Evolutionary conservation across 2,329 filamentous ascomycete species (phyloP).

Genomic region (Claviceps maximensis): DNA sequence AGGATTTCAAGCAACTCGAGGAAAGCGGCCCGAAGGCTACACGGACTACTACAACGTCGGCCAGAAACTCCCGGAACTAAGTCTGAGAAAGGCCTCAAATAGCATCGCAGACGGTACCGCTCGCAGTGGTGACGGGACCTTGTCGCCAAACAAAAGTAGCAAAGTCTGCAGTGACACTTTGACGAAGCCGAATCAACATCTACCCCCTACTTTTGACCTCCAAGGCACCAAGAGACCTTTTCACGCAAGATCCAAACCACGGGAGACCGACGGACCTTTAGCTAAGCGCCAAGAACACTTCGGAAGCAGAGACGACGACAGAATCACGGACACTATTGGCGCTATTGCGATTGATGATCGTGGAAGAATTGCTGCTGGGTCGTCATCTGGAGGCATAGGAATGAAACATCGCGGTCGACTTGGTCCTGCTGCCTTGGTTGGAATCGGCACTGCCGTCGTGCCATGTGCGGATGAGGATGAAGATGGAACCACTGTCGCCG

Average conservation of each 20-base stretch:
- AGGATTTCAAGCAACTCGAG: not conserved
- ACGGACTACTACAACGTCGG: not conserved
- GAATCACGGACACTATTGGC: slow-evolving; percentile 84
- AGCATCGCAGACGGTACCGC: not conserved
- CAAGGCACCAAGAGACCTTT: slow-evolving; percentile 23
- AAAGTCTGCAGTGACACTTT: not conserved
- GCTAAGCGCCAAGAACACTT: slow-evolving; percentile 10
- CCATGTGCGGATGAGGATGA: slow-evolving; percentile 59
- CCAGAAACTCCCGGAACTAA: not conserved
- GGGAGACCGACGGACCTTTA: slow-evolving; percentile 3
- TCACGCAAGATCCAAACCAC: not conserved
- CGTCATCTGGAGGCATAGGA: slow-evolving; percentile 92
- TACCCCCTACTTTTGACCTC: not conserved
- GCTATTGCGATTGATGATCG: slow-evolving; percentile 81
- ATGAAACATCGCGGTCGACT: slow-evolving; percentile 94
- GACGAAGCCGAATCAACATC: not conserved
- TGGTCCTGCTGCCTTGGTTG: slow-evolving; percentile 84
- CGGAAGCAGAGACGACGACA: slow-evolving; percentile 35
- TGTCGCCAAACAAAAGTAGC: slow-evolving; percentile 8
- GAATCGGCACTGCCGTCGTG: slow-evolving; percentile 82
- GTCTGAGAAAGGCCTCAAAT: not conserved
- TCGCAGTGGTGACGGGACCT: slow-evolving; percentile 10
- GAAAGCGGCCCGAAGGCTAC: not conserved
- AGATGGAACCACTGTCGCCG: slow-evolving; percentile 58
- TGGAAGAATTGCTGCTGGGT: slow-evolving; percentile 84